These are phyloP conservation scores for Pseudogymnoascus sp. DNA, from an alignment of 2,329 filamentous ascomycete genomes.

Conservation along the genomic window DNA sequence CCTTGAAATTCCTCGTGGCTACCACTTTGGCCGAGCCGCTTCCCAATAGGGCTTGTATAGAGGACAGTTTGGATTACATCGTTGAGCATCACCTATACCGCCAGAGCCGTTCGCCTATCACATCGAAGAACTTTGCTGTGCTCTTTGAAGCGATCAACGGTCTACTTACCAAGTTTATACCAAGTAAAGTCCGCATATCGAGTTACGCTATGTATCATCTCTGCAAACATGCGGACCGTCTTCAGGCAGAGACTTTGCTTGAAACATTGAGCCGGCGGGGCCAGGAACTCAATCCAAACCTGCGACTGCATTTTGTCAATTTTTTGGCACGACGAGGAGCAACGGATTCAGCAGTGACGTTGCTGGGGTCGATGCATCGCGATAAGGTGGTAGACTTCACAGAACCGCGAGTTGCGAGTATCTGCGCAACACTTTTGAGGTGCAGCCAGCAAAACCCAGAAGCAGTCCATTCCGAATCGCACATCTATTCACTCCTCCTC, in stretches of 20 bases:
- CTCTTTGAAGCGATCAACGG: not conserved
- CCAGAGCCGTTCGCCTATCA: not conserved
- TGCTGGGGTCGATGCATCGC: constrained; percentile 33
- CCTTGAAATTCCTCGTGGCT: constrained; percentile 19
- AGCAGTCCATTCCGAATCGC: constrained; percentile 39
- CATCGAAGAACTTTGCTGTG: not conserved
- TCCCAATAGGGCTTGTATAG: constrained; percentile 17
- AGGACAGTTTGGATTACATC: constrained; percentile 21
- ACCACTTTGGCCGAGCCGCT: constrained; percentile 19
- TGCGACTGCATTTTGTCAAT: constrained; percentile 23
- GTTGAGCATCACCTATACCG: constrained; percentile 14
- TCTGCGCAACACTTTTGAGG: constrained; percentile 39
- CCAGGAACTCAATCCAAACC: constrained; percentile 19
- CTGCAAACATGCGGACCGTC: not conserved
- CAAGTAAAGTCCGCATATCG: not conserved
- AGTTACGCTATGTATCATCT: not conserved
- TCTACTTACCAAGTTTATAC: not conserved
- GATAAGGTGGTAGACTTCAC: constrained; percentile 38
- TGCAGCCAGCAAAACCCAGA: constrained; percentile 26
- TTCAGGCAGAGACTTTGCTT: constrained; percentile 16
- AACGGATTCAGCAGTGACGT: constrained; percentile 36
- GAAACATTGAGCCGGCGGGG: constrained; percentile 12
- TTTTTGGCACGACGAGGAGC: constrained; percentile 33
- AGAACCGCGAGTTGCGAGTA: constrained; percentile 38
- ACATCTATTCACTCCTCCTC: constrained; percentile 48